phyloP scores from a whole-genome alignment of 306 rosid genomes.

The Echinosophora koreensis region DNA sequence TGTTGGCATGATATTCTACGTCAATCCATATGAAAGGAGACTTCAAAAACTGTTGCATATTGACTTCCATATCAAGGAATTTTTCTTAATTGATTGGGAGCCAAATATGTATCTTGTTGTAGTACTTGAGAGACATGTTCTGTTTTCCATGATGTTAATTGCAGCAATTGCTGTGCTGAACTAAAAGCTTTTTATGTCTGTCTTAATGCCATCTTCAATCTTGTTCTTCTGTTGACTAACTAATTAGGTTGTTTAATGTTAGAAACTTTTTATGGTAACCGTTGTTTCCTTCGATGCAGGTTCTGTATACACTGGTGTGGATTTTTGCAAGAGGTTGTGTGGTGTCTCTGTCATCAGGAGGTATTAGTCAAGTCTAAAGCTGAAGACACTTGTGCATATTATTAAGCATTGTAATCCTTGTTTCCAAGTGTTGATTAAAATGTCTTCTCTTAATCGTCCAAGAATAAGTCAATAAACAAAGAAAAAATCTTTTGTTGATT shows the following conservation, averaged over 20 bases:
- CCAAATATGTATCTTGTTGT: constrained; percentile 12
- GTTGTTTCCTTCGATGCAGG: constrained; percentile 62
- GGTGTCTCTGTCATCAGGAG: constrained; percentile 98
- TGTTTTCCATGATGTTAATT: constrained; percentile 27
- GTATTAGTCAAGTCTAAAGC: constrained; percentile 53
- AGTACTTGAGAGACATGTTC: not conserved
- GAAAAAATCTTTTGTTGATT: not conserved
- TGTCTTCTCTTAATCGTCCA: not conserved
- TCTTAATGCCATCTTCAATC: too few relatives aligned
- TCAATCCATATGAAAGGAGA: not conserved
- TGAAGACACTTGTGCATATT: constrained; percentile 12
- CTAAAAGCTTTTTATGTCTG: not conserved
- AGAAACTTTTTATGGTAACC: constrained; percentile 7
- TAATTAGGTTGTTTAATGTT: constrained; percentile 15
- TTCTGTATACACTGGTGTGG: constrained; percentile 95
- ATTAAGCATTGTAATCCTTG: constrained; percentile 28
- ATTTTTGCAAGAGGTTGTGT: constrained; percentile 95
- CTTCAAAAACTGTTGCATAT: not conserved
- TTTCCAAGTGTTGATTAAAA: constrained; percentile 34
- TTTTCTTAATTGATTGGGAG: constrained; percentile 2
- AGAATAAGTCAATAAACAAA: constrained; percentile 13
- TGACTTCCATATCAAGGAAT: constrained; percentile 4
- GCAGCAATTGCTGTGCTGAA: not conserved
- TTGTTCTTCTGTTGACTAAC: not conserved
- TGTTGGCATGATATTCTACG: not conserved